A percentile compares a stretch with the other conserved stretches of the same genome.
Evolutionary conservation across 2,329 filamentous ascomycete species (phyloP).

Genomic region (Anthostomella pinea): DNA sequence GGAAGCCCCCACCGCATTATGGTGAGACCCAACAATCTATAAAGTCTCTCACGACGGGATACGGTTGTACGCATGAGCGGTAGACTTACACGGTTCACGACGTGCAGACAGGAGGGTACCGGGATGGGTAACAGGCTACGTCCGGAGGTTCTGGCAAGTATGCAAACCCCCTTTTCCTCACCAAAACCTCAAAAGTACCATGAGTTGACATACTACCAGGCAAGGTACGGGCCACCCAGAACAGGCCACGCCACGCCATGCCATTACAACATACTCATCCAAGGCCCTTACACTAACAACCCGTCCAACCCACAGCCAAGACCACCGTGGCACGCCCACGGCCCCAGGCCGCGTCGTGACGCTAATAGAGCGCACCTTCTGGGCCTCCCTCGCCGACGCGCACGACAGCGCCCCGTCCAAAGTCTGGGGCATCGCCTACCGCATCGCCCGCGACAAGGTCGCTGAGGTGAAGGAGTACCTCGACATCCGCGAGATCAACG

Average conservation of each 20-base stretch:
- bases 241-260: too few relatives aligned
- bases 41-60: neutral
- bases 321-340: slow-evolving; percentile 88
- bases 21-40: slow-evolving; percentile 52
- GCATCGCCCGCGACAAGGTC: slow-evolving; percentile 70
- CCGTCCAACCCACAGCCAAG: slow-evolving; percentile 59
- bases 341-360: slow-evolving; percentile 90
- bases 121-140: slow-evolving; percentile 90
- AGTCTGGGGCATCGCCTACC: slow-evolving; percentile 93
- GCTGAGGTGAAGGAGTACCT: slow-evolving; percentile 84
- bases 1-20: slow-evolving; percentile 95
- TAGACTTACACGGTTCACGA: slow-evolving; percentile 6
- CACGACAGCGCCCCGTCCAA: slow-evolving; percentile 58
- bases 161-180: slow-evolving; percentile 5
- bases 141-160: slow-evolving; percentile 97
- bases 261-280: too few relatives aligned
- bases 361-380: slow-evolving; percentile 79
- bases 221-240: too few relatives aligned
- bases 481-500: slow-evolving; percentile 95
- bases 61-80: neutral
- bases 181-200: neutral
- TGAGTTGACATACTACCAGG: slow-evolving; percentile 15
- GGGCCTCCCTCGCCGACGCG: slow-evolving; percentile 72
- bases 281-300: too few relatives aligned
- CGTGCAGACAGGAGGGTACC: slow-evolving; percentile 73